A percentile compares a stretch with the other conserved stretches of the same genome.
Conservation (phyloP, 1,139 yeast genomes). For the Pichia sp. region DNA sequence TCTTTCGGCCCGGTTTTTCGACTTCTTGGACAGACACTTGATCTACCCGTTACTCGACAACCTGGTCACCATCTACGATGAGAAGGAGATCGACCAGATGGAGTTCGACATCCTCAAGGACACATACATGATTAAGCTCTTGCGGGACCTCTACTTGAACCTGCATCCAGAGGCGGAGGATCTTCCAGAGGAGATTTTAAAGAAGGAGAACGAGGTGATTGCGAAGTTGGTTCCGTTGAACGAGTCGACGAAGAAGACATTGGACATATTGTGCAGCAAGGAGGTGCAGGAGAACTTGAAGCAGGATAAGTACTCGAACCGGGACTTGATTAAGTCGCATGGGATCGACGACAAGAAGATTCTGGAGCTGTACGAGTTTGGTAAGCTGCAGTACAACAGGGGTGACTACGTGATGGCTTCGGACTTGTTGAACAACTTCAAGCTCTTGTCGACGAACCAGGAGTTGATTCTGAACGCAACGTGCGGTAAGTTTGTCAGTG, state of each 20-base stretch:
- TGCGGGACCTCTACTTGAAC: constrained; percentile 40
- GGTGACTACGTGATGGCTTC: constrained; percentile 57
- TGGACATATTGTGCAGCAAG: constrained; percentile 43
- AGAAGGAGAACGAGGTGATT: constrained; percentile 39
- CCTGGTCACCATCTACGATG: constrained; percentile 43
- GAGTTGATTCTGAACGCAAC: constrained; percentile 50
- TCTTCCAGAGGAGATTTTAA: constrained; percentile 38
- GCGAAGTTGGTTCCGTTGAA: constrained; percentile 39
- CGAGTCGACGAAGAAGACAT: constrained; percentile 41
- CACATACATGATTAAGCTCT: constrained; percentile 50
- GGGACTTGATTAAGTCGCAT: constrained; percentile 41
- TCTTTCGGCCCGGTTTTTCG: constrained; percentile 47
- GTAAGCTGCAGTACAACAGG: constrained; percentile 55
- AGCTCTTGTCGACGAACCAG: constrained; percentile 48
- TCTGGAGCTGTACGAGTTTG: constrained; percentile 48
- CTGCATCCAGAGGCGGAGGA: constrained; percentile 36
- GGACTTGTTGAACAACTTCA: constrained; percentile 51
- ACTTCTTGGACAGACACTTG: constrained; percentile 56
- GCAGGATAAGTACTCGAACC: constrained; percentile 50
- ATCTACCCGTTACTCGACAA: constrained; percentile 51
- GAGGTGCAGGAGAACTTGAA: constrained; percentile 47
- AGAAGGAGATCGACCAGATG: constrained; percentile 40
- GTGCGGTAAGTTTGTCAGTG: constrained; percentile 60
- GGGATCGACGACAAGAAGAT: constrained; percentile 47
- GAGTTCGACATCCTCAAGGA: constrained; percentile 51